Evolutionary conservation across 768 basidiomycete genomes (phyloP).

Genomic region (Pleurotus cornucopiae): DNA sequence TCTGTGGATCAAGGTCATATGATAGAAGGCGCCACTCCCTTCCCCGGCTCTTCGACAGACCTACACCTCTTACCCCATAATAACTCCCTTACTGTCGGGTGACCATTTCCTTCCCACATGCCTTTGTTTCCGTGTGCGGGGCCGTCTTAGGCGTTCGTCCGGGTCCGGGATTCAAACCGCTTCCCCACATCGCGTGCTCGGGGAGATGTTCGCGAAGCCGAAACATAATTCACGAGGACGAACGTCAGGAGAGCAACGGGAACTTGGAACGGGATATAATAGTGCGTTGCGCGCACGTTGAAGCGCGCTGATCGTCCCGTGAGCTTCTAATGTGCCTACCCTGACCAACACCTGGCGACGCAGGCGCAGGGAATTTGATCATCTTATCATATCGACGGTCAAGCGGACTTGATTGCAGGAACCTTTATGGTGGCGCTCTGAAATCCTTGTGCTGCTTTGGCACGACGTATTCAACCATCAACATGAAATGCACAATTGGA

Average conservation of each 20-base stretch:
- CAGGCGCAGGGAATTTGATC: too few relatives aligned
- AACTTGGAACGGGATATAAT: too few relatives aligned
- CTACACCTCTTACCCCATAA: neutral
- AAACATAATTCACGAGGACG: neutral
- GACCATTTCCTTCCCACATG: neutral
- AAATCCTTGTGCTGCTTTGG: too few relatives aligned
- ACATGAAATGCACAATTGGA: too few relatives aligned
- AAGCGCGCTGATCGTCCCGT: too few relatives aligned
- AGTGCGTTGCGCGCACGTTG: too few relatives aligned
- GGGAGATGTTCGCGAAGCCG: neutral
- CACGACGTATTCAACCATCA: too few relatives aligned
- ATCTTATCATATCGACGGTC: too few relatives aligned
- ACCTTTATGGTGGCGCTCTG: too few relatives aligned
- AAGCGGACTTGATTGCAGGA: too few relatives aligned
- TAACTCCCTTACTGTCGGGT: neutral
- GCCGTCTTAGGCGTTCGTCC: neutral
- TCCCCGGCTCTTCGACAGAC: neutral
- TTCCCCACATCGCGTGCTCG: neutral
- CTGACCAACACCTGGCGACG: too few relatives aligned
- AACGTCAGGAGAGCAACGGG: neutral
- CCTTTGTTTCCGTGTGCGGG: neutral
- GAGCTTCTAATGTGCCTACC: too few relatives aligned
- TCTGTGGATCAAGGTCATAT: neutral
- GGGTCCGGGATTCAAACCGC: neutral
- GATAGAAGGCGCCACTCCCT: neutral